Base-by-base conservation (phyloP, 1,284 basidiomycete genomes). In the Melampsora americana region DNA sequence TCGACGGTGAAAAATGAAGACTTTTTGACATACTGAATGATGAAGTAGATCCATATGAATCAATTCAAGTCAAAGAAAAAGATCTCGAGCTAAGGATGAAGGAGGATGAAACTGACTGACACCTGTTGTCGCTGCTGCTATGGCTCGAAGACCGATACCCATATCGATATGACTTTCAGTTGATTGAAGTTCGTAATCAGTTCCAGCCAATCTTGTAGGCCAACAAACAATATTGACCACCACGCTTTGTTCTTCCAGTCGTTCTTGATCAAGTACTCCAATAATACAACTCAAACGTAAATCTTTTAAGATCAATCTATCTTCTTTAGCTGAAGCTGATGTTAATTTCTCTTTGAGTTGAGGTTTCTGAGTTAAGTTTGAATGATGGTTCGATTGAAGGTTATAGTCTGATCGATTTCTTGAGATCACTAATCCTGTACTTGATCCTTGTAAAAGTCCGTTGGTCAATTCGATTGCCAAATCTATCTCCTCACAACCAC, bases 221-320 rank as follows among this genome's bases (percentile, higher is more conserved):
- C 60, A 62, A 32, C 18, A 35, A 23, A 35, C 7, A 18, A 62
- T 6, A 35, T 28, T 62, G 9, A 62, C 60, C 23, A 62, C 18
- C 9, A 62, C 60, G 9, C 6, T 35, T 26, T 62, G 60, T 32
- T 62, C 32, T 32, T 28, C 32, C 11, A 62, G 5, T 62, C 60
- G 6, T 35, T 62, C 60, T 16, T 62, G 60, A 30, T 62, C 60
- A n/a, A 62, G 60, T 26, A 62, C 60, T 4, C 60, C 60, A 35
- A 62, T 62, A 18, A 62, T 18, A 62, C 26, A 53, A 26, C 50
- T 53, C 16, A 53, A 6, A 6, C 50, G 50, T 26, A 53, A 53
- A 14, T 53, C 50, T 26, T 53, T 53, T 20, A 53, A 26, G 20
- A 20, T 26, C 28, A 30, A 62, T 5, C 32, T 16, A 26, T 62